Evolutionary conservation across 495 filamentous ascomycete genomes (phyloP).

Genomic region (Annulohypoxylon stygium): DNA sequence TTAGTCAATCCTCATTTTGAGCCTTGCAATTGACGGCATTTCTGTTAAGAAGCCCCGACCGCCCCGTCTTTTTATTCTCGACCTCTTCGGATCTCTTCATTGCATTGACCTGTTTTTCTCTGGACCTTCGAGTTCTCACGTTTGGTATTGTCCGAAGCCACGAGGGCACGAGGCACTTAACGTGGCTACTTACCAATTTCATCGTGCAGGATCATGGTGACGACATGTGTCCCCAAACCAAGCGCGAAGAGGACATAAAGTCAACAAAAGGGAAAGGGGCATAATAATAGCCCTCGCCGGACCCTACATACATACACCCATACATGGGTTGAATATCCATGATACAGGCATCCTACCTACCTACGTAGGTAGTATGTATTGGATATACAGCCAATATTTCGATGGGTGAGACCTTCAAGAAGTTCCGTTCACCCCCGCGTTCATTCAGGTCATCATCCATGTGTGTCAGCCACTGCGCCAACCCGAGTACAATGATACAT

Average conservation of each 20-base stretch:
- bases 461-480: constrained; percentile 33
- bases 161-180: constrained; percentile 32
- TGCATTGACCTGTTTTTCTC: background rate
- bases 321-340: background rate
- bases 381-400: background rate
- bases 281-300: constrained; percentile 27
- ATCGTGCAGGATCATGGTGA: constrained; percentile 31
- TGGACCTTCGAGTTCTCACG: constrained; percentile 7
- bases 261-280: background rate
- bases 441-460: constrained; percentile 16
- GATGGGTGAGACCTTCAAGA: background rate
- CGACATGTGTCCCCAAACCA: constrained; percentile 32
- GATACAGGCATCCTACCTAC: no score
- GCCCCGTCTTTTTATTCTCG: constrained; percentile 14
- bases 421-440: constrained; percentile 31
- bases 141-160: constrained; percentile 11
- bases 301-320: constrained; percentile 3
- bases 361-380: no score
- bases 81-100: constrained; percentile 29
- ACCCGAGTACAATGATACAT: constrained; percentile 26
- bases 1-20: constrained; percentile 47
- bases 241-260: constrained; percentile 7
- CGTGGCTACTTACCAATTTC: constrained; percentile 20
- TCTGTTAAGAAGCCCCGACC: constrained; percentile 31
- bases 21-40: constrained; percentile 30